A percentile compares a stretch with the other conserved stretches of the same genome.
Conservation (phyloP, 495 filamentous ascomycete species). For the Extremus antarcticus region DNA sequence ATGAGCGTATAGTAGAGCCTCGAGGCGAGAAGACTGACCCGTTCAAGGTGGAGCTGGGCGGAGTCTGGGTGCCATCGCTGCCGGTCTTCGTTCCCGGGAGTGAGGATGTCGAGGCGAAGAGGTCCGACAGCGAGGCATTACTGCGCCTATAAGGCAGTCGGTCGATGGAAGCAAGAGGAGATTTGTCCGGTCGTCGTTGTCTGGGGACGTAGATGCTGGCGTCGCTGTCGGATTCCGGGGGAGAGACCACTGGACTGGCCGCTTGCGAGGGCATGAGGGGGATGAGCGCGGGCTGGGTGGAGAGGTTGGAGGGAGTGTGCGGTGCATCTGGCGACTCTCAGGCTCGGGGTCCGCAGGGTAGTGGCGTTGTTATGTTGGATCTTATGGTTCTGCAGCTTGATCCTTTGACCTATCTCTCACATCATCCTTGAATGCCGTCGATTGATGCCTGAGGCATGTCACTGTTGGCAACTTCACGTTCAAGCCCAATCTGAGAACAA, state of each 20-base stretch:
- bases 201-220: conserved; percentile 43
- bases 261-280: background rate
- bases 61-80: conserved; percentile 27
- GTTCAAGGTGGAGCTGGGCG: conserved; percentile 20
- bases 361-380: background rate
- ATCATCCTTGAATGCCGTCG: background rate
- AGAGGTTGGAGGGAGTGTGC: background rate
- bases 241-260: conserved; percentile 42
- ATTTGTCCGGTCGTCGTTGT: conserved; percentile 40
- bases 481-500: too few relatives aligned
- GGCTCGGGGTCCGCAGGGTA: background rate
- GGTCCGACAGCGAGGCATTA: conserved; percentile 33
- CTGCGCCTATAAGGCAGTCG: conserved; percentile 31
- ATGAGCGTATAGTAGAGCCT: conserved; percentile 10
- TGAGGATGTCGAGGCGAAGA: conserved; percentile 33
- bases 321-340: background rate
- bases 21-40: conserved; percentile 31
- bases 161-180: conserved; percentile 35
- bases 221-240: conserved; percentile 46
- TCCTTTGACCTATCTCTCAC: background rate
- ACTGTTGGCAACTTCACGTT: background rate
- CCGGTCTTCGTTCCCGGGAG: conserved; percentile 24
- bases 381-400: too few relatives aligned
- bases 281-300: background rate
- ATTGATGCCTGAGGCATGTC: background rate